Percentiles rank a stretch among this genome's conserved stretches.
Evolutionary conservation across 164 flowering plant genomes (phyloP).

Genomic region (Paratinospora sagittata): DNA sequence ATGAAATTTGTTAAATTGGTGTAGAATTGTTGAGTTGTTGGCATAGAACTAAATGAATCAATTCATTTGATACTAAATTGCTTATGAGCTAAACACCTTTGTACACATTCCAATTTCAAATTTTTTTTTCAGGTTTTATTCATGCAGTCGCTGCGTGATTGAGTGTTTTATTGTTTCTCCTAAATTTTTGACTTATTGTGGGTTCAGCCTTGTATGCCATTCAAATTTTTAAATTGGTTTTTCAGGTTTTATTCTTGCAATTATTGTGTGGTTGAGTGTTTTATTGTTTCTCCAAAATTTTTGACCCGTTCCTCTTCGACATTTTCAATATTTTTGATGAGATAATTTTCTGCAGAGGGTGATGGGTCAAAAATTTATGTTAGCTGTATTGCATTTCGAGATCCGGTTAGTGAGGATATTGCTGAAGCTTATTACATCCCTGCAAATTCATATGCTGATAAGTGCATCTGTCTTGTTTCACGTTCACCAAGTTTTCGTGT

Average conservation of each 20-base stretch:
- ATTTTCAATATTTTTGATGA: conserved; percentile 9
- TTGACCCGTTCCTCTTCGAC: not conserved
- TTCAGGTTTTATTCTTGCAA: not conserved
- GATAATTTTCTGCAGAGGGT: conserved; percentile 68
- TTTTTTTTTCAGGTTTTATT: not conserved
- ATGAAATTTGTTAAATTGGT: too few relatives aligned
- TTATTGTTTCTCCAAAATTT: not conserved
- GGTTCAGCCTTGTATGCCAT: not conserved
- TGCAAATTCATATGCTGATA: conserved; percentile 89
- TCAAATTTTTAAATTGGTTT: conserved; percentile 10
- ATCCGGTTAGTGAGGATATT: conserved; percentile 89
- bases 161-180: not conserved
- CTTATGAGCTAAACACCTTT: not conserved
- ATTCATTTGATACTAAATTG: not conserved
- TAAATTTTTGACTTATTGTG: not conserved
- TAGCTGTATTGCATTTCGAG: conserved; percentile 95
- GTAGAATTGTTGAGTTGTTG: too few relatives aligned
- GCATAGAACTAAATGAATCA: not conserved
- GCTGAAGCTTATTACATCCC: conserved; percentile 89
- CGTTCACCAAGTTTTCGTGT: conserved; percentile 76
- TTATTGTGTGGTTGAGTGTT: too few relatives aligned
- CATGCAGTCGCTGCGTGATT: not conserved
- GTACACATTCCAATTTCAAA: not conserved
- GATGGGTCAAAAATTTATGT: conserved; percentile 98
- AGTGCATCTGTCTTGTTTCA: conserved; percentile 93